Conservation (phyloP, 257 asterid genomes). For the Petunia secreta region DNA sequence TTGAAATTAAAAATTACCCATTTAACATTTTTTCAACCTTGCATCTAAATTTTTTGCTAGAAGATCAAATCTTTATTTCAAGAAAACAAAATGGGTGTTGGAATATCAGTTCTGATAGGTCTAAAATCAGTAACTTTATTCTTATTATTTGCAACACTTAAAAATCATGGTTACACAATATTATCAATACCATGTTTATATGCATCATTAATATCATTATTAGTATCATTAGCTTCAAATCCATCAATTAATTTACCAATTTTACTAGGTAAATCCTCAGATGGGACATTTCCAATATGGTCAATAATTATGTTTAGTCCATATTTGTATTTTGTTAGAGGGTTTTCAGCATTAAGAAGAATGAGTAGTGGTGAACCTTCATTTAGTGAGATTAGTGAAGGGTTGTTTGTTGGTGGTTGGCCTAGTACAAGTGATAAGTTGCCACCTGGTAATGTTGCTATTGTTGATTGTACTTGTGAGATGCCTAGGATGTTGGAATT, state of each 20-base stretch:
- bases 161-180: slow-evolving; percentile 46
- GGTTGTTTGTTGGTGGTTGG: slow-evolving; percentile 95
- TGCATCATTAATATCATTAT: slow-evolving; percentile 69
- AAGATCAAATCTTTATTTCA: background rate
- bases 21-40: background rate
- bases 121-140: slow-evolving; percentile 64
- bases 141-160: slow-evolving; percentile 55
- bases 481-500: slow-evolving; percentile 71
- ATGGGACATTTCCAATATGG: slow-evolving; percentile 85
- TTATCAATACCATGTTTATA: slow-evolving; percentile 71
- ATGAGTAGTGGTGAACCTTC: slow-evolving; percentile 76
- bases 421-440: slow-evolving; percentile 65
- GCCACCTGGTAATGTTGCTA: slow-evolving; percentile 91
- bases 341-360: slow-evolving; percentile 72
- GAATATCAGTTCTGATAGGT: slow-evolving; percentile 69
- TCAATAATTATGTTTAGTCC: slow-evolving; percentile 74
- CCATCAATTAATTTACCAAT: slow-evolving; percentile 83
- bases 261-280: slow-evolving; percentile 77
- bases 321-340: slow-evolving; percentile 72
- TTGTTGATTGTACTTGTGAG: slow-evolving; percentile 94
- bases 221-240: slow-evolving; percentile 81
- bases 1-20: background rate
- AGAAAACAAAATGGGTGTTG: slow-evolving; percentile 57
- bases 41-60: background rate
- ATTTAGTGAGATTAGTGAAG: slow-evolving; percentile 65